Evolutionary conservation across 164 flowering plant species (phyloP).

Genomic region (Magnolia kwangsiensis): DNA sequence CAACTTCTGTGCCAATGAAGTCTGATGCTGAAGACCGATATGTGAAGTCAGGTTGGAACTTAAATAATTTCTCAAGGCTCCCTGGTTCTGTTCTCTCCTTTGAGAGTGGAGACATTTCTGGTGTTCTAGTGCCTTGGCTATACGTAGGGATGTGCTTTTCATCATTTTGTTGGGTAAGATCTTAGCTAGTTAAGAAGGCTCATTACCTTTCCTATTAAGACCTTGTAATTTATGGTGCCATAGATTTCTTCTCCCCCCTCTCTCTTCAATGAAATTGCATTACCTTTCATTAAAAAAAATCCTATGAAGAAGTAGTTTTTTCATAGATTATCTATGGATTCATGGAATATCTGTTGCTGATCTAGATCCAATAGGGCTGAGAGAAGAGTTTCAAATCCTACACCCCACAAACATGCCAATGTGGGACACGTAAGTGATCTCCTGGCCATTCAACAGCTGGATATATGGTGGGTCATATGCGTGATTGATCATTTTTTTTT

Average conservation of each 20-base stretch:
- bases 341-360: neutral
- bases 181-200: neutral
- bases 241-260: neutral
- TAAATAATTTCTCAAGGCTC: slow-evolving; percentile 56
- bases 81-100: slow-evolving; percentile 74
- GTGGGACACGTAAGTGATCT: too few species aligned
- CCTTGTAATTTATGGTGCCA: neutral
- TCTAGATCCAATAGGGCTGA: too few species aligned
- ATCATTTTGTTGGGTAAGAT: slow-evolving; percentile 44
- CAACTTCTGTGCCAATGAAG: slow-evolving; percentile 5
- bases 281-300: too few species aligned
- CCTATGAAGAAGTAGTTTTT: neutral
- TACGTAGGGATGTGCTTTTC: slow-evolving; percentile 92
- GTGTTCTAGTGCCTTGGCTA: slow-evolving; percentile 51
- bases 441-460: too few species aligned
- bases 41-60: slow-evolving; percentile 64
- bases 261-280: too few species aligned
- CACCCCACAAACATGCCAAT: too few species aligned
- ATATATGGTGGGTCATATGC: too few species aligned
- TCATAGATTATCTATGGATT: neutral
- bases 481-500: too few species aligned
- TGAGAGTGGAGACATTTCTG: slow-evolving; percentile 46
- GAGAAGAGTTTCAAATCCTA: too few species aligned
- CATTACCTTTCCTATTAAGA: neutral
- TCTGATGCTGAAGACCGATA: slow-evolving; percentile 22